Evolutionary conservation across 257 asterid species (phyloP), one percentile per base, ranked within the genome.

Genomic region (Avicennia marina): DNA sequence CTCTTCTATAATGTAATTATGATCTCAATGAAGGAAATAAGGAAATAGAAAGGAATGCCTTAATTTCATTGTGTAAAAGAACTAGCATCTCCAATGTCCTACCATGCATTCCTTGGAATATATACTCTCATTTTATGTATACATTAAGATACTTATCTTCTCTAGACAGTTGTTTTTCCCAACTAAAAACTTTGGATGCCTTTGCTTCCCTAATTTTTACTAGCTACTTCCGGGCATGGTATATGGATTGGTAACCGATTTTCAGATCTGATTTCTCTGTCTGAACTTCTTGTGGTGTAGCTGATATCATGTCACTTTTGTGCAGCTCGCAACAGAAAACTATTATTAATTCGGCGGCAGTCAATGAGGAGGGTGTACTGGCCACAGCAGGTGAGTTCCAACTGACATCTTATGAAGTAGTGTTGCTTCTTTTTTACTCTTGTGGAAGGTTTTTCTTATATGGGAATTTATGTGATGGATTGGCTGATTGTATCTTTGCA

Each of bases 291-390:
- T 20, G 17, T 1, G 6, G 17, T 12, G 2, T 62, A 25, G 56
- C 64, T 54, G 43, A 60, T 62, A 27, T 52, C 43, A 27, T 54
- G 31, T 66, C 64, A 43, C 44, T 26, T 19, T 38, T 21, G 1
- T 32, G 48, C 94, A 93, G 97, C 70, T 80, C 96, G 60, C 99
- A 93, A 67, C 99, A 93, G 77, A 93, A 93, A 66, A 93, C 99
- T 47, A 93, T 93, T 25, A 83, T 93, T 52, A 93, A 89, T 32
- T 73, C 99, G 0, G 93, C 95, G 56, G 95, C 95, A 4, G 96
- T 86, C 58, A 93, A 89, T 57, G 87, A 84, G 58, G 95, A 93
- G 7, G 99, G 95, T 29, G 89, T 89, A 47, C 61, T 93, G 64
- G 84, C 85, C 65, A 93, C 96, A 13, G 99, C 87, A 73, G 99